Evolutionary conservation across 164 flowering plant genomes (phyloP).

Genomic region (Cinnamomum micranthum): DNA sequence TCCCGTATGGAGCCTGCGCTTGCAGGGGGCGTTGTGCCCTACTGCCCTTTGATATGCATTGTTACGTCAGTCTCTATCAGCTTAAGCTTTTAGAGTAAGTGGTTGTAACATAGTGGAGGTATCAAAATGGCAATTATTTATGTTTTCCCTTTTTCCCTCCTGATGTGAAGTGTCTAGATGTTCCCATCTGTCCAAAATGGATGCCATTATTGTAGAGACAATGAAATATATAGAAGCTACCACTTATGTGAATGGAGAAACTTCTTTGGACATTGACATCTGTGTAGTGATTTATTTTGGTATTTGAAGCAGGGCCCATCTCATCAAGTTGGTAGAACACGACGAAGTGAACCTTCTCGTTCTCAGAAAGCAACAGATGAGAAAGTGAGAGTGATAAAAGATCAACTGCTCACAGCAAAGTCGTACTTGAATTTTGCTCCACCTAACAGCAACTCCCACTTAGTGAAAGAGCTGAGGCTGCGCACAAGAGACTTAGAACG

Average conservation of each 20-base stretch:
- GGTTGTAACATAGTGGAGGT: too few relatives aligned
- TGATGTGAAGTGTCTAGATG: too few relatives aligned
- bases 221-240: neutral
- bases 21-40: too few relatives aligned
- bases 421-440: constrained; percentile 69
- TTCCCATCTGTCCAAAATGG: neutral
- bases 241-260: neutral
- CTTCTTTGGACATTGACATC: neutral
- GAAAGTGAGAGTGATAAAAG: constrained; percentile 75
- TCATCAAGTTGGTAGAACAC: constrained; percentile 12
- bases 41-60: too few relatives aligned
- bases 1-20: too few relatives aligned
- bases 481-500: constrained; percentile 79
- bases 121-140: neutral
- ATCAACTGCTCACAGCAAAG: constrained; percentile 81
- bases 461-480: constrained; percentile 71
- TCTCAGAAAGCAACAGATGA: constrained; percentile 40
- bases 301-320: constrained; percentile 32
- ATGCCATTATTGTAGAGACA: neutral
- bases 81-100: too few relatives aligned
- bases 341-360: constrained; percentile 16
- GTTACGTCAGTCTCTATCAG: too few relatives aligned
- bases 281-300: constrained; percentile 7
- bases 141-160: too few relatives aligned
- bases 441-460: constrained; percentile 58